Evolutionary conservation across 2,329 filamentous ascomycete genomes (phyloP).

Genomic region (Aspergillus jensenii): DNA sequence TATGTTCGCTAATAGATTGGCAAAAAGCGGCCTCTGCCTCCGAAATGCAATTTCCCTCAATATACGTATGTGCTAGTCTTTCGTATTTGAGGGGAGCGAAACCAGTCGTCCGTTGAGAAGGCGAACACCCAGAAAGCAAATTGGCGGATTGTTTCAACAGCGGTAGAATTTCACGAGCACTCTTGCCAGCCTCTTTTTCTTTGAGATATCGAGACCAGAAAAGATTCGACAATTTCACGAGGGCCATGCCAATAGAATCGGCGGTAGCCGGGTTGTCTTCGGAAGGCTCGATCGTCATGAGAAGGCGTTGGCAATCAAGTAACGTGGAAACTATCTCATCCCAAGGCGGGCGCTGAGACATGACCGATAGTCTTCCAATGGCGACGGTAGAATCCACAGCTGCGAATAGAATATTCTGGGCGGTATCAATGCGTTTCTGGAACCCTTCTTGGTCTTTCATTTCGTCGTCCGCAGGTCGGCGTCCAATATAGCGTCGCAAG

Average conservation of each 20-base stretch:
- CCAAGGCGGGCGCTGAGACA: slow-evolving; percentile 39
- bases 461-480: slow-evolving; percentile 27
- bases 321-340: slow-evolving; percentile 36
- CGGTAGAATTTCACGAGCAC: slow-evolving; percentile 35
- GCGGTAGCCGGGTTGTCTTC: slow-evolving; percentile 15
- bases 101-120: slow-evolving; percentile 36
- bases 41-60: slow-evolving; percentile 35
- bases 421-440: slow-evolving; percentile 30
- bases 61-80: slow-evolving; percentile 41
- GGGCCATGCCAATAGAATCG: slow-evolving; percentile 26
- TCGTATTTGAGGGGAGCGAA: slow-evolving; percentile 47
- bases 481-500: slow-evolving; percentile 42
- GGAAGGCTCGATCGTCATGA: slow-evolving; percentile 27
- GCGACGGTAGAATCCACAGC: slow-evolving; percentile 42
- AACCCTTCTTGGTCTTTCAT: slow-evolving; percentile 32
- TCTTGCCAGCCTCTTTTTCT: slow-evolving; percentile 37
- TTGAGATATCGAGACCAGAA: slow-evolving; percentile 50
- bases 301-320: slow-evolving; percentile 37
- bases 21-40: slow-evolving; percentile 40
- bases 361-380: slow-evolving; percentile 40
- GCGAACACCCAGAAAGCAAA: slow-evolving; percentile 35
- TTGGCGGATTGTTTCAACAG: slow-evolving; percentile 43
- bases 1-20: slow-evolving; percentile 42
- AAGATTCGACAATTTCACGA: slow-evolving; percentile 46
- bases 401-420: slow-evolving; percentile 39